Conservation (phyloP, 345 rosid genomes). For the Eucalyptus urophylla region DNA sequence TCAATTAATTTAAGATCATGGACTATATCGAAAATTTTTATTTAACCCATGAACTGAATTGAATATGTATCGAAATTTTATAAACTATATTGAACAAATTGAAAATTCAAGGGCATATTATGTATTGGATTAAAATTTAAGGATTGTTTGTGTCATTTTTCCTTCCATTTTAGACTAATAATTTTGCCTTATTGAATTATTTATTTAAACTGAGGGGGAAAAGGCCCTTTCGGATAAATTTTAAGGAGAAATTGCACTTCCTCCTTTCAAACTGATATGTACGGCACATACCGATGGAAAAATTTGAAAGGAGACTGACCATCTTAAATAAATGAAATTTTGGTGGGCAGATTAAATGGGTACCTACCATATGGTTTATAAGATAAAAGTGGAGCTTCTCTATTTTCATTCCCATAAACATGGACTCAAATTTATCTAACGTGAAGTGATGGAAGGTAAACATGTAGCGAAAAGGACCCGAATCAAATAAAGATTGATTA, state of each 20-base stretch:
- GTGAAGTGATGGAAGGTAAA: background rate
- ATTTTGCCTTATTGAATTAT: background rate
- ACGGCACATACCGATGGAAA: background rate
- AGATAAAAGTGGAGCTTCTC: background rate
- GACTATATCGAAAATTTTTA: rapidly evolving
- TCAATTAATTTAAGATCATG: too few relatives aligned
- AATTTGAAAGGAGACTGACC: background rate
- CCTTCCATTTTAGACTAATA: background rate
- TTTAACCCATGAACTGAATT: too few relatives aligned
- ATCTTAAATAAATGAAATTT: background rate
- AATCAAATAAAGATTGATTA: background rate
- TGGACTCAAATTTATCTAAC: background rate
- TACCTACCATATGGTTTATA: background rate
- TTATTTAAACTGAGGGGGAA: background rate
- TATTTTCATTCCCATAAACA: background rate
- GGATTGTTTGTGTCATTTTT: too few relatives aligned
- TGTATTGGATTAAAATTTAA: too few relatives aligned
- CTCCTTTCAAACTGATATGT: background rate
- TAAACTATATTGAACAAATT: too few relatives aligned
- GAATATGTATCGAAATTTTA: too few relatives aligned
- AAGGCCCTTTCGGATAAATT: background rate
- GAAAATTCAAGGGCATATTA: too few relatives aligned
- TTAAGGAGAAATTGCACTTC: background rate
- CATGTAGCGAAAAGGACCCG: background rate
- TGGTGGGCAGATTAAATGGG: background rate